A percentile compares a stretch with the other conserved stretches of the same genome.
Evolutionary conservation across 805 yeast species (phyloP).

Genomic region (Priceomyces carsonii): DNA sequence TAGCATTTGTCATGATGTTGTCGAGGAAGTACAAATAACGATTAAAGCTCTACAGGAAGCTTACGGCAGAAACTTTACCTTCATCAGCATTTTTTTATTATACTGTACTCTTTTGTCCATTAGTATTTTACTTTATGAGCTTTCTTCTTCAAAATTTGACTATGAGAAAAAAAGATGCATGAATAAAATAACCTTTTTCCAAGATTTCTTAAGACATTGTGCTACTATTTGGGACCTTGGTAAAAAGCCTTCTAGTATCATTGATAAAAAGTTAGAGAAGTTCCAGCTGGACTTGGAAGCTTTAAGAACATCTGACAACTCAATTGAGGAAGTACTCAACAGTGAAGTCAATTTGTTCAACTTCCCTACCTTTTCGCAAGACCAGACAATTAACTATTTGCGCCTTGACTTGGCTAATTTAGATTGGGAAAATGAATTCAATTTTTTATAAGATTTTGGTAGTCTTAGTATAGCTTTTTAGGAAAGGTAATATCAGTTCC

Average conservation of each 20-base stretch:
- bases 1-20: conserved; percentile 11
- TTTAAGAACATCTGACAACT: neutral
- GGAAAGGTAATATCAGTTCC: too few species aligned
- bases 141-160: conserved; percentile 3
- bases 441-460: too few species aligned
- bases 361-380: neutral
- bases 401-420: conserved; percentile 3
- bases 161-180: conserved; percentile 3
- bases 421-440: conserved; percentile 4
- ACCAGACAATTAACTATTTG: conserved; percentile 1
- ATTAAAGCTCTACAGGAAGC: conserved; percentile 7
- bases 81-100: conserved; percentile 9
- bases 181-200: conserved; percentile 6
- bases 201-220: conserved; percentile 8
- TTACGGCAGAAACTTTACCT: conserved; percentile 1
- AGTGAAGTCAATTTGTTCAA: neutral
- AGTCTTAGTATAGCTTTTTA: too few species aligned
- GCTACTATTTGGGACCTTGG: conserved; percentile 11
- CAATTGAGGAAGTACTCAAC: neutral
- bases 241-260: conserved; percentile 7
- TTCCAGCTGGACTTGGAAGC: conserved; percentile 3
- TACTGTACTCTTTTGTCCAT: conserved; percentile 9
- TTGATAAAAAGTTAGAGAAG: conserved; percentile 8
- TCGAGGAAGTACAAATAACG: conserved; percentile 11
- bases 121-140: conserved; percentile 10